These are phyloP conservation scores for Camellia oleifera DNA, from an alignment of 179 eudicot genomes.

Conservation along the genomic window DNA sequence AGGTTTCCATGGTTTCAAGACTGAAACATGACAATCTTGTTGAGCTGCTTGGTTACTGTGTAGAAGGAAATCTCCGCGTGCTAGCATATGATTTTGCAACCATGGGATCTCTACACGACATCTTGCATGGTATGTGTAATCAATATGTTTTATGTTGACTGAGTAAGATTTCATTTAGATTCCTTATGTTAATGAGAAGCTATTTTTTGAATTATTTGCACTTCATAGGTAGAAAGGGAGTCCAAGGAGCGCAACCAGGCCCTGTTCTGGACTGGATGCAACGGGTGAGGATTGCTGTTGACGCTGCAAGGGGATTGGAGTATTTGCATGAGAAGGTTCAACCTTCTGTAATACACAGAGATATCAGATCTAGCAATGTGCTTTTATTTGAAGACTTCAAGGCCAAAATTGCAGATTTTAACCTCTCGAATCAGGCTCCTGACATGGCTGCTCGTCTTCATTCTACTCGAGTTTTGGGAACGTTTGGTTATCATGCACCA, in stretches of 20 bases:
- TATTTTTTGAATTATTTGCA: constrained; percentile 6
- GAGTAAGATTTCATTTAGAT: neutral
- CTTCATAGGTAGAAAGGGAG: constrained; percentile 43
- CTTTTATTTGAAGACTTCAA: constrained; percentile 44
- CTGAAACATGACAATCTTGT: constrained; percentile 49
- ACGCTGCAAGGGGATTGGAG: constrained; percentile 48
- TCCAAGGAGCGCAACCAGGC: constrained; percentile 54
- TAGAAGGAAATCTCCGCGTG: constrained; percentile 41
- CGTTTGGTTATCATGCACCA: constrained; percentile 59
- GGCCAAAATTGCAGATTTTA: constrained; percentile 52
- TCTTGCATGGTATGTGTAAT: constrained; percentile 35
- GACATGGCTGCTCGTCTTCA: constrained; percentile 60
- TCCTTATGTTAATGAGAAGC: neutral
- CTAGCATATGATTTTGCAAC: constrained; percentile 51
- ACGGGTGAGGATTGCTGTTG: constrained; percentile 50
- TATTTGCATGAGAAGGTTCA: constrained; percentile 50
- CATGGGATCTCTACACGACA: constrained; percentile 51
- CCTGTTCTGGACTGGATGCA: constrained; percentile 51
- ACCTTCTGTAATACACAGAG: constrained; percentile 44
- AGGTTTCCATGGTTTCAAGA: constrained; percentile 45
- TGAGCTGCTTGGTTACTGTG: constrained; percentile 45
- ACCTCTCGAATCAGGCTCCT: constrained; percentile 49
- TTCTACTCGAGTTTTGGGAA: constrained; percentile 54
- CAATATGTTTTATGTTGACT: constrained; percentile 1
- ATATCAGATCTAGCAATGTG: constrained; percentile 50